phyloP scores from a whole-genome alignment of 192 early-diverging fungal genomes.

The Coemansia sp. region DNA sequence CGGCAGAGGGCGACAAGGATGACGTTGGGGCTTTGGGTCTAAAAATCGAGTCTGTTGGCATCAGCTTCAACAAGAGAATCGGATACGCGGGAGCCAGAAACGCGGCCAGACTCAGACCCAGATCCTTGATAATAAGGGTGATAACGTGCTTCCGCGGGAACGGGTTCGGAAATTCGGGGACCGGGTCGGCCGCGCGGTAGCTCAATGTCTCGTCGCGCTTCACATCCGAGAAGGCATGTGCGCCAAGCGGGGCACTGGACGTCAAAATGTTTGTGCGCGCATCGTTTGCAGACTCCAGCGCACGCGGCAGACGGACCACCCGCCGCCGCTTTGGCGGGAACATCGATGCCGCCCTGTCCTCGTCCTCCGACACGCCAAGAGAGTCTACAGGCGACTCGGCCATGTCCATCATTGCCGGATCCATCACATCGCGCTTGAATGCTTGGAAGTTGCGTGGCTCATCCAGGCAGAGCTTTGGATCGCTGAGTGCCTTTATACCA shows the following conservation, averaged over 20 bases:
- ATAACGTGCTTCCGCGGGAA: slow-evolving; percentile 38
- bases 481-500: slow-evolving; percentile 36
- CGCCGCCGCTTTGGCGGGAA: slow-evolving; percentile 40
- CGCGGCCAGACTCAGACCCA: slow-evolving; percentile 37
- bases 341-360: neutral
- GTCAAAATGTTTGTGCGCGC: slow-evolving; percentile 27
- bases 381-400: slow-evolving; percentile 26
- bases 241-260: slow-evolving; percentile 21
- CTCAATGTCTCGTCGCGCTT: slow-evolving; percentile 44
- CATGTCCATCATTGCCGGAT: slow-evolving; percentile 30
- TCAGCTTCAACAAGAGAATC: slow-evolving; percentile 36
- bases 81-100: slow-evolving; percentile 38
- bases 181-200: slow-evolving; percentile 33
- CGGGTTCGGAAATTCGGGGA: slow-evolving; percentile 49
- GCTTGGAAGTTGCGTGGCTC: slow-evolving; percentile 24
- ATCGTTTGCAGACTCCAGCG: slow-evolving; percentile 26
- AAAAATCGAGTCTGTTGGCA: slow-evolving; percentile 15
- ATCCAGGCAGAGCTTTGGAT: slow-evolving; percentile 30
- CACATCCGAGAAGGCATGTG: slow-evolving; percentile 6
- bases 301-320: slow-evolving; percentile 9
- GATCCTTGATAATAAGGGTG: slow-evolving; percentile 29
- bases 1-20: neutral
- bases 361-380: slow-evolving; percentile 12
- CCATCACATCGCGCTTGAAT: slow-evolving; percentile 19
- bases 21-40: neutral